Evolutionary conservation across 1,139 yeast genomes (phyloP), one percentile per base, ranked within the genome.

Genomic region (Meyerozyma sp.): DNA sequence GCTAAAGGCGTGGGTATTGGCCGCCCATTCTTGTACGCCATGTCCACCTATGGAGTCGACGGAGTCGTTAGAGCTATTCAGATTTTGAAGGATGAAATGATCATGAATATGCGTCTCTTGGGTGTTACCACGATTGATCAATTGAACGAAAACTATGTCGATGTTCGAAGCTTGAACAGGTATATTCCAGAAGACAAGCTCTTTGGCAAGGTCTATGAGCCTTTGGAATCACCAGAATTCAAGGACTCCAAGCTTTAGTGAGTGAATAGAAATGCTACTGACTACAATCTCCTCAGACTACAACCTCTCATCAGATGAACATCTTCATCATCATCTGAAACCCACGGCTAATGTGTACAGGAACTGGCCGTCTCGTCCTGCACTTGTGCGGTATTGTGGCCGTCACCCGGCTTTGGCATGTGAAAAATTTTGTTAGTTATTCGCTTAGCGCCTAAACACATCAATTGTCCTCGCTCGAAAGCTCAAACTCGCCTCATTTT

Each of bases 31-130:
- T 60, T 83, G 29, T 84, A 83, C 53, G 86, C 90, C 9, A 79
- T 82, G 76, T 75, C 84, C 2, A 71, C 85, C 1, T 84, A 84
- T 51, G 93, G 93, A 4, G 86, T 80, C 46, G 82, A 74, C 8
- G 97, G 97, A 48, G 96, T 90, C 14, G 70, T 71, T 44, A 79
- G 78, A 53, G 93, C 95, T 8, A 82, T 86, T 51, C 90, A 84
- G 55, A 67, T 89, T 40, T 70, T 91, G 53, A 84, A 82, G 57
- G 90, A 84, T 48, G 98, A 91, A 60, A 63, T 91, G 61, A 81
- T 77, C 49, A 86, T 89, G 93, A 81, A 84, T 62, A 88, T 91
- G 97, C 75, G 96, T 51, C 70, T 90, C 41, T 66, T 91, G 42
- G 98, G 97, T 37, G 95, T 79, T 29, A 81, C 79, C 20, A 72